Evolutionary conservation across 1,284 basidiomycete genomes (phyloP), one percentile per base, ranked within the genome.

Genomic region (Irpex sp.): DNA sequence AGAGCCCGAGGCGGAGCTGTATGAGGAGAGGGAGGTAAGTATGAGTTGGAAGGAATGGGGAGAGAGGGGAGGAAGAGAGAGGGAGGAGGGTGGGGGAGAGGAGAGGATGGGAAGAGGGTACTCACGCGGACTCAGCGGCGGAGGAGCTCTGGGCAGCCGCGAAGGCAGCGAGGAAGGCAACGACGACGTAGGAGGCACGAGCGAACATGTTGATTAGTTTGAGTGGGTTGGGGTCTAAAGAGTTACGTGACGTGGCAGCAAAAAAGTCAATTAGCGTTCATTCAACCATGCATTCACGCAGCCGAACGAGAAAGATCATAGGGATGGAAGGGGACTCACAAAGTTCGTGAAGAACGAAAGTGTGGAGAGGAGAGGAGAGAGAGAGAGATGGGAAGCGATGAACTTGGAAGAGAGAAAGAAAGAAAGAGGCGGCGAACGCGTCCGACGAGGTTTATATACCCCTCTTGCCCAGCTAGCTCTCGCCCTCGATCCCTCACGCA

Each of bases 91-190:
- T 11, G 76, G 70, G 60, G 78, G 66, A 11, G 70, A 66, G 4
- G 73, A 68, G 75, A 76, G 92, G 31, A 92, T 77, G 26, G 78
- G 80, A 0, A 81, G 69, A 15, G 85, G 87, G 26, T 78, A 47
- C 40, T 11, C n/a, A 47, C 40, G 40, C 40, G 40, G 40, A 47
- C 40, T 47, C 40, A 13, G 40, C 11, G 40, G 40, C 40, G 5
- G 40, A 47, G 40, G 40, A 47, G 49, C 49, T 52, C 49, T 52
- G 49, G 19, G 49, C 49, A 52, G 49, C 49, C 17, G 21, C 49
- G 49, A 52, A 52, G 49, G 49, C n/a, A 26, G 49, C 49, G 17
- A 52, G 21, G 49, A 52, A 19, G 49, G 49, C 49, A 19, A 52
- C 49, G 49, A 52, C n/a, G 49, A 52, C 13, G 49, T 52, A 52